These are phyloP conservation scores for Ananas comosus DNA, from an alignment of 176 grass and related monocot genomes.

Conservation along the genomic window DNA sequence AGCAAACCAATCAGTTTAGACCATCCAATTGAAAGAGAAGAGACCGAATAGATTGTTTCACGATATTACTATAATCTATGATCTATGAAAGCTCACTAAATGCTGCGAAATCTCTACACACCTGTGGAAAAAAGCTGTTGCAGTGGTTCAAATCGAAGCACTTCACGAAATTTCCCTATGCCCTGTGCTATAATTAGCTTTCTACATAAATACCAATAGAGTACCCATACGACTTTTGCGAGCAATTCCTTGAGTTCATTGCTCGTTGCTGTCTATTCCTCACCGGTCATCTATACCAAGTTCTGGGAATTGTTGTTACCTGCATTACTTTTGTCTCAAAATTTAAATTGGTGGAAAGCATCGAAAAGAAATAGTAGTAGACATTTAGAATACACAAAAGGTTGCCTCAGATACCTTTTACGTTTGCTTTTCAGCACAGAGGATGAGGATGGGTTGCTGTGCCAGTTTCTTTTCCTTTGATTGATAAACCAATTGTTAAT, in stretches of 20 bases:
- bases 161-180: no score
- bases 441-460: conserved; percentile 59
- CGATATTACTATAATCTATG: no score
- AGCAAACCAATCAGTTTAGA: no score
- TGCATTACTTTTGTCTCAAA: background rate
- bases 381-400: background rate
- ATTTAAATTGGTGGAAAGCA: conserved; percentile 6
- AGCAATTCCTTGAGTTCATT: background rate
- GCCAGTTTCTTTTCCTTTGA: conserved; percentile 75
- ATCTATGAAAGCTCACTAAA: no score
- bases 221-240: background rate
- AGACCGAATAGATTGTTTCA: no score
- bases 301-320: background rate
- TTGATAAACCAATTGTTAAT: conserved; percentile 81
- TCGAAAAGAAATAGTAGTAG: background rate
- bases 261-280: background rate
- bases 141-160: no score
- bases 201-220: background rate
- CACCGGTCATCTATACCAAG: background rate
- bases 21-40: no score
- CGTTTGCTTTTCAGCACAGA: conserved; percentile 53
- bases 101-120: no score
- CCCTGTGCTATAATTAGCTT: background rate
- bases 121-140: no score
- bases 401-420: conserved; percentile 37